Evolutionary conservation across 1,284 basidiomycete genomes (phyloP).

Genomic region (Moesziomyces antarcticus): DNA sequence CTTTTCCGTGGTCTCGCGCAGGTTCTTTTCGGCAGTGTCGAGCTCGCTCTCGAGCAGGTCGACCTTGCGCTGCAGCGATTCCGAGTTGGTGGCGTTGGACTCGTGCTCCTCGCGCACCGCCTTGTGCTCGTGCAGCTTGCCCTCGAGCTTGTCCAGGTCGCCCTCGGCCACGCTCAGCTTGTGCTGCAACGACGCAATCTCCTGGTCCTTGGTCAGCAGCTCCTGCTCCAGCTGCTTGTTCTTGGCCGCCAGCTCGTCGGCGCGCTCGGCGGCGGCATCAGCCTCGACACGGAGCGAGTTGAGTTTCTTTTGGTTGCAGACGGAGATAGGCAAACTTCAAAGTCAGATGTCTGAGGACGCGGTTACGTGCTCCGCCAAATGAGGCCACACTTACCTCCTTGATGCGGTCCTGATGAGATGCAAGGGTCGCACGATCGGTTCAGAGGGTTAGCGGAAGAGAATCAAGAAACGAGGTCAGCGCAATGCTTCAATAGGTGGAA

Average conservation of each 20-base stretch:
- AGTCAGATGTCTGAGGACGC: not conserved
- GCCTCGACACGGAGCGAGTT: constrained; percentile 83
- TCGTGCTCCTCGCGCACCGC: constrained; percentile 78
- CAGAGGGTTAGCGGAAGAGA: not conserved
- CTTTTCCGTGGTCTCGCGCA: constrained; percentile 98
- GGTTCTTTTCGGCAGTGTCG: constrained; percentile 93
- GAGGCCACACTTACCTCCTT: constrained; percentile 69
- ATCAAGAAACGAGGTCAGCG: too few relatives aligned
- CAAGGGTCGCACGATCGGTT: not conserved
- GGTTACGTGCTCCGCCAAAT: not conserved
- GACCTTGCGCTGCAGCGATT: constrained; percentile 85
- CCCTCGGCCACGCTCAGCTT: constrained; percentile 78
- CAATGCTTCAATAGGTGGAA: too few relatives aligned
- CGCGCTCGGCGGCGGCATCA: constrained; percentile 74
- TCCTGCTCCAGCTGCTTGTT: constrained; percentile 76
- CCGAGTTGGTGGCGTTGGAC: constrained; percentile 78
- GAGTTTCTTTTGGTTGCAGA: constrained; percentile 69
- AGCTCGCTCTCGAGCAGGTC: constrained; percentile 94
- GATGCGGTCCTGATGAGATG: constrained; percentile 71
- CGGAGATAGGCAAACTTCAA: not conserved
- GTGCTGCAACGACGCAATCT: constrained; percentile 84
- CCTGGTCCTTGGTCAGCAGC: constrained; percentile 86
- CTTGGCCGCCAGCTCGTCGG: constrained; percentile 64
- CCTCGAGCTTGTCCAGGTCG: constrained; percentile 82
- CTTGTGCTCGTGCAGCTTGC: constrained; percentile 80